phyloP scores from a whole-genome alignment of 202 grass and related monocot species.

The Cymbopogon flexuosus region DNA sequence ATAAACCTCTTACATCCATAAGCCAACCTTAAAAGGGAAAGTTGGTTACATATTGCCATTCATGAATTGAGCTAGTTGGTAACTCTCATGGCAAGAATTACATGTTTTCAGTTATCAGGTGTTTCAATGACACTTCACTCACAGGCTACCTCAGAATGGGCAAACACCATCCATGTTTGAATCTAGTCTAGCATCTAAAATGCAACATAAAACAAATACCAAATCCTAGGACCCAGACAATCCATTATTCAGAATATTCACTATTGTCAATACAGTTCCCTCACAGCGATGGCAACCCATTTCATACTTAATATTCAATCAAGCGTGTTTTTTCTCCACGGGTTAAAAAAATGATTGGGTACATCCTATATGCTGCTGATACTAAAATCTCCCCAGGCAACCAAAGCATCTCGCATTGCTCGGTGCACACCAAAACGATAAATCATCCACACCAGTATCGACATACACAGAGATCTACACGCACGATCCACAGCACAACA shows the following conservation, averaged over 20 bases:
- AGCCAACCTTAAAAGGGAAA: background rate
- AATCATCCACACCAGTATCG: background rate
- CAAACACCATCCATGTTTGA: background rate
- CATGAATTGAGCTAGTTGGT: background rate
- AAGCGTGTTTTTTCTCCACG: background rate
- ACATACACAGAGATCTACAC: slow-evolving; percentile 1
- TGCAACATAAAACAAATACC: background rate
- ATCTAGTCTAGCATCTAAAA: background rate
- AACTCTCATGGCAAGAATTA: background rate
- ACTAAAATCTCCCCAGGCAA: background rate
- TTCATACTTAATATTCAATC: background rate
- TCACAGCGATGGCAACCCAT: background rate
- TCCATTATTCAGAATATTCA: background rate
- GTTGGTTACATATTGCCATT: background rate
- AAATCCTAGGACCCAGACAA: background rate
- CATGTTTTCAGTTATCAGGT: background rate
- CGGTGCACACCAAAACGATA: background rate
- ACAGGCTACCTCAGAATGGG: background rate
- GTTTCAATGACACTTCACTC: background rate
- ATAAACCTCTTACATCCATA: background rate
- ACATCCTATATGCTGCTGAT: background rate
- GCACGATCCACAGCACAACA: background rate
- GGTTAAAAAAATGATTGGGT: background rate
- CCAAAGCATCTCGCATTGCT: background rate
- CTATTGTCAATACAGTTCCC: background rate